Evolutionary conservation across 1,139 yeast species (phyloP).

Genomic region (Protomyces arabidopsidicola): DNA sequence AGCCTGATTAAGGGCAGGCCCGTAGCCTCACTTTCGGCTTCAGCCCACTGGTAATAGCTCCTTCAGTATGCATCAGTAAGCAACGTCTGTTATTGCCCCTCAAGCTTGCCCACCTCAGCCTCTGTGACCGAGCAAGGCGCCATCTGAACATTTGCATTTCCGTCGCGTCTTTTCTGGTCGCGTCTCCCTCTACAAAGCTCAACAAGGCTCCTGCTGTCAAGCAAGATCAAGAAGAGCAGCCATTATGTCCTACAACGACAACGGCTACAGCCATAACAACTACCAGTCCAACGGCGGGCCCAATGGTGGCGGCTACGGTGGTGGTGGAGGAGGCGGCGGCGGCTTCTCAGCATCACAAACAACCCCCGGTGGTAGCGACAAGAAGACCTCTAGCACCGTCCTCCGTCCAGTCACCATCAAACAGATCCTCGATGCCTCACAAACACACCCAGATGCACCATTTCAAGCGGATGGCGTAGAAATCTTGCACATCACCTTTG

Average conservation of each 20-base stretch:
- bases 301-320: constrained; percentile 8
- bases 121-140: no score
- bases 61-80: no score
- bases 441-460: constrained; percentile 70
- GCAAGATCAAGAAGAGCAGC: no score
- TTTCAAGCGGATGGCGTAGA: constrained; percentile 60
- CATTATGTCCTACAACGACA: constrained; percentile 10
- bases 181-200: no score
- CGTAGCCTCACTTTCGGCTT: no score
- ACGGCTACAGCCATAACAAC: constrained; percentile 15
- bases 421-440: constrained; percentile 65
- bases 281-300: constrained; percentile 23
- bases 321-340: constrained; percentile 15
- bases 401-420: constrained; percentile 76
- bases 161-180: no score
- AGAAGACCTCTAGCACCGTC: constrained; percentile 5
- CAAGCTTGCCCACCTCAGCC: no score
- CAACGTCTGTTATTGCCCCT: no score
- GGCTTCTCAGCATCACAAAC: constrained; percentile 21
- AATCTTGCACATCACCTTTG: constrained; percentile 56
- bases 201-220: no score
- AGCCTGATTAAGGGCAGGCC: no score
- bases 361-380: constrained; percentile 16
- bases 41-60: no score
- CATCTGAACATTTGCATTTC: no score